Base-by-base conservation (phyloP, 2,329 filamentous ascomycete genomes). In the Phialophora macrospora region DNA sequence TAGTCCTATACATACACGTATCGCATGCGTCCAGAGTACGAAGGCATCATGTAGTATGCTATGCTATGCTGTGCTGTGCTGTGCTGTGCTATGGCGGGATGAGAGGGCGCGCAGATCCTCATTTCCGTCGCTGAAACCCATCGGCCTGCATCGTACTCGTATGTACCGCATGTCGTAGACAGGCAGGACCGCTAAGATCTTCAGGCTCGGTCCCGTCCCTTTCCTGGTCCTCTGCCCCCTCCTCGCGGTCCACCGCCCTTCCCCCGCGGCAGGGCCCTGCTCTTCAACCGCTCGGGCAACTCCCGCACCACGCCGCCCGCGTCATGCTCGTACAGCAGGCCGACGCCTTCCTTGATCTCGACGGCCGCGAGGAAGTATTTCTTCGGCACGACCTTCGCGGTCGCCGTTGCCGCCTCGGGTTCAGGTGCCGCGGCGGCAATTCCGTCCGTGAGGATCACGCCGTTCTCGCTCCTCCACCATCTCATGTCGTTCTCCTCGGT, bases 401-500 rank as follows among this genome's bases (percentile, higher is more conserved):
- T 14, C 9, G 12, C 32, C 8, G 9, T 4, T 12, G 34, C 34
- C 17, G 14, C 14, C 8, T 51, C 20, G 20, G 12, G 17, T 20
- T 12, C 51, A 14, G 32, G 17, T 17, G 24, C 30, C 26, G 56
- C 34, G 11, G 48, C 44, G 34, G 55, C 57, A 0, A 78, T 81
- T 77, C 76, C 85, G 77, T 74, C 82, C 77, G 74, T 80, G 69
- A 94, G 78, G 68, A 93, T 83, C 8, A 94, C 91, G 1, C 87
- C 89, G 74, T 94, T 94, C 71, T 90, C 89, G 75, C 90, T 92
- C 67, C 87, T 76, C 87, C 90, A 96, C 85, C 93, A 96, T 73
- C 83, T 82, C 69, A 92, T 79, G 68, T 75, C 76, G 8, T 63
- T 65, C 38, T 73, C 69, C 65, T 77, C 72, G 49, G 79, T 79